phyloP scores from a whole-genome alignment of 2,329 filamentous ascomycete species.

The Colletotrichum sp. region DNA sequence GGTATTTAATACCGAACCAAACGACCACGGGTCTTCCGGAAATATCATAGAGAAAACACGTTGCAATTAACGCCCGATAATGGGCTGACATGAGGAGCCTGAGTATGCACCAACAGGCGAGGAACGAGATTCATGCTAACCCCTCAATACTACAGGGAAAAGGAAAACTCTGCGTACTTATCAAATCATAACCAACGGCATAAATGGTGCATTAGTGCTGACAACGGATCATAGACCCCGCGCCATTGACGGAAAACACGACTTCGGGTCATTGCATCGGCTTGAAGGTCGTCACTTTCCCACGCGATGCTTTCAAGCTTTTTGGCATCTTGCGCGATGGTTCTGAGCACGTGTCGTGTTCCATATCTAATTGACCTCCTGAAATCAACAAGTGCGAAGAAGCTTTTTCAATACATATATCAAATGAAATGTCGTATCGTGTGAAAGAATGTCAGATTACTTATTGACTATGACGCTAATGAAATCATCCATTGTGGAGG shows the following conservation, averaged over 20 bases:
- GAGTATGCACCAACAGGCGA: not conserved
- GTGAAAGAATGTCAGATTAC: not conserved
- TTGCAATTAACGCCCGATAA: not conserved
- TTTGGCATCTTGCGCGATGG: not conserved
- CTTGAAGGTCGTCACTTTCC: not conserved
- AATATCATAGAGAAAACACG: not conserved
- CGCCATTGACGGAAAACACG: not conserved
- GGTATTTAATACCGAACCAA: not conserved
- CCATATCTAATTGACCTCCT: not conserved
- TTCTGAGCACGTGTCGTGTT: not conserved
- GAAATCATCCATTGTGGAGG: not conserved
- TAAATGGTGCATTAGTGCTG: not conserved
- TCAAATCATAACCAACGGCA: not conserved
- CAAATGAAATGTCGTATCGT: not conserved
- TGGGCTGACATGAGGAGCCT: not conserved
- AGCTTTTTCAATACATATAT: not conserved
- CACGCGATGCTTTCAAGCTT: not conserved
- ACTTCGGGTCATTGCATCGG: not conserved
- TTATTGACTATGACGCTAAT: not conserved
- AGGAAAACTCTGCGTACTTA: not conserved
- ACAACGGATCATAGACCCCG: not conserved
- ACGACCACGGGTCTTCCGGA: not conserved
- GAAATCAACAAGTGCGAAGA: not conserved
- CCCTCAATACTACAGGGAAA: not conserved
- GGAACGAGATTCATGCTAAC: not conserved